These are phyloP conservation scores for Saturnispora halmiae DNA, from an alignment of 805 yeast species.

Conservation along the genomic window DNA sequence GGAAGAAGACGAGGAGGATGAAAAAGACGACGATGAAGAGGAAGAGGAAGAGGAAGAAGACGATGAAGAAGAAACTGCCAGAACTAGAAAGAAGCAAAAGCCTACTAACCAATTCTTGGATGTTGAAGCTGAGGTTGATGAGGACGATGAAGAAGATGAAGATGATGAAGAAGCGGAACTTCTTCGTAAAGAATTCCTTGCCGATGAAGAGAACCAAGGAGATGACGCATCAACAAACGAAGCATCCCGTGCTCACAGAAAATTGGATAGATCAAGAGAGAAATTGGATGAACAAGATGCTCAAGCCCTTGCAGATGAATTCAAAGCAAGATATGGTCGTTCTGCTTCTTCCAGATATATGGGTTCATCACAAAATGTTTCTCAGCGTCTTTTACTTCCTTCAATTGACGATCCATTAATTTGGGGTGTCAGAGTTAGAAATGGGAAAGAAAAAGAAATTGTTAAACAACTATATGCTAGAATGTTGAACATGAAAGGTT, in stretches of 20 bases:
- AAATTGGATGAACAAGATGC: conserved; percentile 91
- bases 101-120: conserved; percentile 83
- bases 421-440: conserved; percentile 91
- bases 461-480: conserved; percentile 79
- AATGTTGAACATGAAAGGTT: conserved; percentile 65
- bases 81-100: conserved; percentile 39
- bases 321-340: conserved; percentile 87
- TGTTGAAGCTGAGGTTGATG: conserved; percentile 98
- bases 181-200: conserved; percentile 72
- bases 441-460: conserved; percentile 86
- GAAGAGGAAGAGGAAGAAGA: conserved; percentile 30
- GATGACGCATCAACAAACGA: conserved; percentile 43
- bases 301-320: conserved; percentile 83
- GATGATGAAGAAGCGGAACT: conserved; percentile 94
- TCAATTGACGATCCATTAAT: conserved; percentile 94
- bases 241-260: conserved; percentile 67
- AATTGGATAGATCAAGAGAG: conserved; percentile 74
- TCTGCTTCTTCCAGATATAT: conserved; percentile 71
- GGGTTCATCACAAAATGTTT: conserved; percentile 77
- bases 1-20: conserved; percentile 11
- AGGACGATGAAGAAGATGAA: conserved; percentile 87
- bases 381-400: conserved; percentile 88
- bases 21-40: conserved; percentile 20
- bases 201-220: conserved; percentile 51
- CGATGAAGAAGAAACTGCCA: conserved; percentile 46